Evolutionary conservation across 306 rosid genomes (phyloP).

Genomic region (Chamaecrista fasciculata): DNA sequence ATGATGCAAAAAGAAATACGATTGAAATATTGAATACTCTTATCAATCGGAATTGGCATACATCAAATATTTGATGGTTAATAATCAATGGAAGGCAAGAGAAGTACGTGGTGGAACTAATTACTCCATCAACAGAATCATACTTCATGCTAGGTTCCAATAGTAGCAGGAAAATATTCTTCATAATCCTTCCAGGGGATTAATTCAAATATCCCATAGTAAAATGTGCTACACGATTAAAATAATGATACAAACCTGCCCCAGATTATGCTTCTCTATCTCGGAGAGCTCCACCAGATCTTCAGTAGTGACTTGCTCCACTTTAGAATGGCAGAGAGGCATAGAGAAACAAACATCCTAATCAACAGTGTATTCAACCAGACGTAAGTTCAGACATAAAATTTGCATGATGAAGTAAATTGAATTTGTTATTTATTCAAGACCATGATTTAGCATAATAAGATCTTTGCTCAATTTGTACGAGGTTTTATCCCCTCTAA

Average conservation of each 20-base stretch:
- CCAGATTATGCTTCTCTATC: slow-evolving; percentile 82
- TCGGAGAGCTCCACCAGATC: slow-evolving; percentile 90
- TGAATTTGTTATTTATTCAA: not conserved
- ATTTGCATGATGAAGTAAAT: not conserved
- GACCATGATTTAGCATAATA: not conserved
- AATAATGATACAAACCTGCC: slow-evolving; percentile 62
- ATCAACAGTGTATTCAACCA: slow-evolving; percentile 23
- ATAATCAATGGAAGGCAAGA: slow-evolving; percentile 3
- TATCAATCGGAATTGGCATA: not conserved
- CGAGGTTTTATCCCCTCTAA: not conserved
- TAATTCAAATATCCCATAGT: slow-evolving; percentile 9
- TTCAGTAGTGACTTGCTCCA: slow-evolving; percentile 74
- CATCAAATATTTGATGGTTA: slow-evolving; percentile 12
- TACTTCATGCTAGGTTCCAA: not conserved
- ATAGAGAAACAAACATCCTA: slow-evolving; percentile 83
- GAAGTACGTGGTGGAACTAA: not conserved
- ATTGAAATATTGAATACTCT: not conserved
- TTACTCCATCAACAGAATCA: not conserved
- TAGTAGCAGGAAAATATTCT: slow-evolving; percentile 4
- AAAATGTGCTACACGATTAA: slow-evolving; percentile 9
- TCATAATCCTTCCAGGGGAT: not conserved
- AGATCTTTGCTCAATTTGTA: not conserved
- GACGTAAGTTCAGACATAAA: slow-evolving; percentile 12
- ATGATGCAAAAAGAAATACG: not conserved
- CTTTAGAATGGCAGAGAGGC: slow-evolving; percentile 88